phyloP scores from a whole-genome alignment of 2,329 filamentous ascomycete species.

The Colletotrichum sublineola region DNA sequence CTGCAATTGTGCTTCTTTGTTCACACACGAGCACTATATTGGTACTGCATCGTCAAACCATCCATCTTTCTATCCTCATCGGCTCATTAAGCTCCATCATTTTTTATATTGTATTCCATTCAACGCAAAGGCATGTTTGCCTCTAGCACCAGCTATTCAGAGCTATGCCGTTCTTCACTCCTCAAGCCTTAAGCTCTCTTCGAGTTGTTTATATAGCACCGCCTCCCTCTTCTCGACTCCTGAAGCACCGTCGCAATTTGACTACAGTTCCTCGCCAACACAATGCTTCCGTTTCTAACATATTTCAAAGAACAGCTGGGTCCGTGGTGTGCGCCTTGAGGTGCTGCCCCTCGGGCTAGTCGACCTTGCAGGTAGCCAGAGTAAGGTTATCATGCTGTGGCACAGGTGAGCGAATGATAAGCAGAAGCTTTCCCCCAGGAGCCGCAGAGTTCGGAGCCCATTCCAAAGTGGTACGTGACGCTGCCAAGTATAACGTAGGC shows the following conservation, averaged over 20 bases:
- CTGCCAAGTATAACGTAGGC: not conserved
- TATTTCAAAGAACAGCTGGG: not conserved
- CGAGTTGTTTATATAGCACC: not conserved
- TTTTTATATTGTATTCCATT: not conserved
- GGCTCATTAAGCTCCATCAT: not conserved
- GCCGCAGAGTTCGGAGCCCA: not conserved
- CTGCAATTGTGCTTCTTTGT: not conserved
- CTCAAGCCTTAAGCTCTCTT: not conserved
- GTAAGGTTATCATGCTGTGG: not conserved
- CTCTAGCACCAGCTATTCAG: no score
- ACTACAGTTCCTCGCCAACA: not conserved
- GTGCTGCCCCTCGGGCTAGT: not conserved
- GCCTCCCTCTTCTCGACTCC: not conserved
- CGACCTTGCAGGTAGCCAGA: not conserved
- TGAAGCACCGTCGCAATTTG: not conserved
- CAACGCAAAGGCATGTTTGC: no score
- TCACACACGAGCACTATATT: not conserved
- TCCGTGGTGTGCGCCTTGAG: not conserved
- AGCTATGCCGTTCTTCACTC: not conserved
- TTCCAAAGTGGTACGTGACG: not conserved
- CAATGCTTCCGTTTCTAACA: not conserved
- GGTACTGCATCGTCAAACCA: not conserved
- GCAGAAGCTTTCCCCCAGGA: not conserved
- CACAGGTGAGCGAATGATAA: no score
- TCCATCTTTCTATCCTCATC: not conserved